Base-by-base conservation (phyloP, 2,329 filamentous ascomycete genomes). In the Colletotrichum melonis region DNA sequence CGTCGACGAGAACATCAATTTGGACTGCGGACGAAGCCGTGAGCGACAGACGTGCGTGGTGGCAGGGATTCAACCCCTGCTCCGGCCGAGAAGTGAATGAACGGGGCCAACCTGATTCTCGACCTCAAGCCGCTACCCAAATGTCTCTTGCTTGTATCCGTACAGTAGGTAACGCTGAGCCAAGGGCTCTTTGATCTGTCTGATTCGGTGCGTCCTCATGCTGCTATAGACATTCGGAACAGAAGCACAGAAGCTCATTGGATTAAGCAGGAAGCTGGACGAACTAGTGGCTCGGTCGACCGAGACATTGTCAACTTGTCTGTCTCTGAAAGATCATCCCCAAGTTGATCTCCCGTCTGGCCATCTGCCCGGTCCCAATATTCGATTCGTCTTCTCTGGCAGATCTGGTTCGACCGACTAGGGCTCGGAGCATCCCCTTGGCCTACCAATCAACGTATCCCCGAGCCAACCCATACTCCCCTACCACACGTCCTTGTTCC, bases 231-330 rank as follows among this genome's bases (percentile, higher is more conserved):
- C 24, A 42, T 26, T 19, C 67, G 38, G 32, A 56, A 52, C 42
- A 49, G 52, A 66, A 22, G 28, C 46, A 57, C 46, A 19, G 6
- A 32, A n/a, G 11, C 30, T 49, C 46, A 70, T 62, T 70, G 70
- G 67, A 30, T 30, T 35, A n/a, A 8, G 22, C 60, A 26, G 12
- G 38, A 24, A 35, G 19, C 28, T 28, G 67, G 62, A 70, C 57
- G 62, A 52, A 62, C 55, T 62, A 46, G 62, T 70, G 28, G 55
- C 56, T 49, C 46, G 7, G 60, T 54, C 46, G 49, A 71, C 71
- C 56, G 60, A 71, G 71, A 73, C 71, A 66, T 55, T n/a, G 67
- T 54, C 60, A 56, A 66, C 56, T 57, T 32, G 30, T 56, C 56
- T 35, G 52, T 59, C 54, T 54, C 55, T 24, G 38, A 24, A 22